These are phyloP conservation scores for Dactylorhiza incarnata DNA, from an alignment of 106 monocot species.

Conservation along the genomic window DNA sequence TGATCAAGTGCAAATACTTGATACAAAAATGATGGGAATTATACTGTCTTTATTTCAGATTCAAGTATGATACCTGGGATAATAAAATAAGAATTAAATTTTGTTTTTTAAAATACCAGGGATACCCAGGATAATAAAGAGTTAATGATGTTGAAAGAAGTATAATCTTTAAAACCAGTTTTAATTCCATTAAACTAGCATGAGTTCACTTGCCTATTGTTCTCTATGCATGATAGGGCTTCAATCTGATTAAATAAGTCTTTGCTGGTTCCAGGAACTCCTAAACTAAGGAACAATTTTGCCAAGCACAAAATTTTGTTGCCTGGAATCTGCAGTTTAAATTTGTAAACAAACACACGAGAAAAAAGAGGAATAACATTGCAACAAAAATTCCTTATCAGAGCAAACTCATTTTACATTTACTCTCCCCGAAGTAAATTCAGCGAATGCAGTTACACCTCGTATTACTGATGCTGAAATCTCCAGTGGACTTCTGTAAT, in stretches of 20 bases:
- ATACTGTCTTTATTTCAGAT: neutral
- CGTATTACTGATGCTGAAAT: conserved; percentile 67
- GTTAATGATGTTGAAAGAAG: neutral
- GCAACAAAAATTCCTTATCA: neutral
- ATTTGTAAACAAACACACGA: conserved; percentile 8
- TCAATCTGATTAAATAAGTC: conserved; percentile 87
- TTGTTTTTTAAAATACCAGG: too few relatives aligned
- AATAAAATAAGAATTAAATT: neutral
- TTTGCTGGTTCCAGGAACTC: conserved; percentile 75
- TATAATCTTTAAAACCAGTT: neutral
- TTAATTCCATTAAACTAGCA: neutral
- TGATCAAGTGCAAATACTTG: neutral
- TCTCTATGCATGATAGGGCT: conserved; percentile 72
- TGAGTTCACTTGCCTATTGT: conserved; percentile 45
- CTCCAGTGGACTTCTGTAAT: conserved; percentile 66
- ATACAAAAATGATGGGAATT: neutral
- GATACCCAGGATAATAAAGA: neutral
- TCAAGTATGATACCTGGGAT: neutral
- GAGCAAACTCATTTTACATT: conserved; percentile 35
- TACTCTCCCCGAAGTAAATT: conserved; percentile 55
- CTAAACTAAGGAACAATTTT: conserved; percentile 74
- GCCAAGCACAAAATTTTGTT: conserved; percentile 84
- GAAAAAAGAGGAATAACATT: conserved; percentile 7
- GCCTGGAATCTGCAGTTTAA: conserved; percentile 58
- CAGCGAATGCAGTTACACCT: conserved; percentile 66